Base-by-base conservation (phyloP, 441 rosid genomes). In the Croton laevigatus region DNA sequence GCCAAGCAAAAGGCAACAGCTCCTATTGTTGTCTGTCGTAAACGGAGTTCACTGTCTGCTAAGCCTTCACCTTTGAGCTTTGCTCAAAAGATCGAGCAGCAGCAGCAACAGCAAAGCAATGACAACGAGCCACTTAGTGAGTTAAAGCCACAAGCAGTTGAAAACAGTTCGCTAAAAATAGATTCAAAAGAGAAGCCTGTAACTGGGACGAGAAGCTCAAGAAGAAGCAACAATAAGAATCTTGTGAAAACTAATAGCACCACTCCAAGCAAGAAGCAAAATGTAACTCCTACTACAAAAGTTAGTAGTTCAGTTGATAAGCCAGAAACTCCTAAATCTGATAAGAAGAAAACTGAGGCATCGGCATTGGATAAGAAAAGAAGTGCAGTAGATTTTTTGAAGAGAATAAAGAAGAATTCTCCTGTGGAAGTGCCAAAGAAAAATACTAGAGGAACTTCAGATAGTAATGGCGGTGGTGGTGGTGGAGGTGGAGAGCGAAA, bases 361-460 rank as follows among this genome's bases (percentile, higher is more conserved):
- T 55, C 68, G 23, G 59, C 80, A 17, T 66, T 76, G 52, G 81
- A 81, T 45, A 89, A 87, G 81, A 87, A 83, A 82, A 76, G 80
- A 76, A 85, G 89, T 34, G 89, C 81, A 1, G 92, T 78, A 12
- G 89, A 86, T 69, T 89, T 87, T 84, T 78, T 87, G 74, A 82
- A 83, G 73, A 85, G 89, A 69, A 87, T 89, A 27, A 78, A 83
- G 85, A 84, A 85, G 55, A 87, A 84, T 69, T 79, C 84, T 32
- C 82, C 86, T 0, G 79, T 52, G 27, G 78, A 73, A 46, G 80
- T 82, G 14, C 69, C 79, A 8, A 78, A 85, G 74, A 81, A 74
- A 71, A 78, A 44, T 37, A 64, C 5, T 42, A 69, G 62, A 5
- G 64, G 48, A 70, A 77, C 45, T 49, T 9, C 53, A 20, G 46